A percentile compares a stretch with the other conserved stretches of the same genome.
These are phyloP conservation scores for Mucor saturninus DNA, from an alignment of 371 early-diverging fungal genomes.

Conservation along the genomic window DNA sequence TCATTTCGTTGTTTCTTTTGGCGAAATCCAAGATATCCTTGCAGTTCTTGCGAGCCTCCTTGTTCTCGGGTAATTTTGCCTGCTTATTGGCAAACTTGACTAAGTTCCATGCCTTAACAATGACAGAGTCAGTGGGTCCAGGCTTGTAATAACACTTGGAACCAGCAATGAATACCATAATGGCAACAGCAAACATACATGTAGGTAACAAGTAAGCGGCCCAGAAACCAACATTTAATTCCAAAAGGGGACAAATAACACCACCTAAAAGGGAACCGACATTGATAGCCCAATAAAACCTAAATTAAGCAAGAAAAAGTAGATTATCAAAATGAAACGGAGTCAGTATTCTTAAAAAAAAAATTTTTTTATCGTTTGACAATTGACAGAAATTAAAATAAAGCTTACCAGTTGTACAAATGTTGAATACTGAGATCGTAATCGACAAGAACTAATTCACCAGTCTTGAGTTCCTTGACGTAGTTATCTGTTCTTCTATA, in stretches of 20 bases:
- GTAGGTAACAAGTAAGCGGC: slow-evolving; percentile 70
- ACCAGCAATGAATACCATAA: slow-evolving; percentile 63
- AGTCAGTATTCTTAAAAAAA: neutral
- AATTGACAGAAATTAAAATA: neutral
- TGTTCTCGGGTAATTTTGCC: slow-evolving; percentile 41
- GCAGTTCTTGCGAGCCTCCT: slow-evolving; percentile 27
- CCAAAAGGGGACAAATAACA: slow-evolving; percentile 57
- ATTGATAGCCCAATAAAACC: slow-evolving; percentile 86
- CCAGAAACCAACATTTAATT: slow-evolving; percentile 45
- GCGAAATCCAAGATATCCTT: slow-evolving; percentile 54
- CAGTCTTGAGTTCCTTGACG: slow-evolving; percentile 49
- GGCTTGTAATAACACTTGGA: slow-evolving; percentile 58
- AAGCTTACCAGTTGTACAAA: slow-evolving; percentile 60
- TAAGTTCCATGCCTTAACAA: slow-evolving; percentile 56
- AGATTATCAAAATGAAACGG: slow-evolving; percentile 21
- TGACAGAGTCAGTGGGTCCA: slow-evolving; percentile 60
- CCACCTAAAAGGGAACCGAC: slow-evolving; percentile 72
- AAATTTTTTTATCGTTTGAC: neutral
- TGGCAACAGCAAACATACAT: slow-evolving; percentile 65
- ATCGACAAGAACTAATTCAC: slow-evolving; percentile 63
- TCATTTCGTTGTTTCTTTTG: slow-evolving; percentile 49
- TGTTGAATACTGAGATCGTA: slow-evolving; percentile 65
- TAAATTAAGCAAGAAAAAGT: slow-evolving; percentile 12
- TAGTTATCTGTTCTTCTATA: slow-evolving; percentile 48
- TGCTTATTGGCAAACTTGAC: slow-evolving; percentile 47